phyloP scores from a whole-genome alignment of 768 basidiomycete species.

The Chalciporus pseudorubinellus region DNA sequence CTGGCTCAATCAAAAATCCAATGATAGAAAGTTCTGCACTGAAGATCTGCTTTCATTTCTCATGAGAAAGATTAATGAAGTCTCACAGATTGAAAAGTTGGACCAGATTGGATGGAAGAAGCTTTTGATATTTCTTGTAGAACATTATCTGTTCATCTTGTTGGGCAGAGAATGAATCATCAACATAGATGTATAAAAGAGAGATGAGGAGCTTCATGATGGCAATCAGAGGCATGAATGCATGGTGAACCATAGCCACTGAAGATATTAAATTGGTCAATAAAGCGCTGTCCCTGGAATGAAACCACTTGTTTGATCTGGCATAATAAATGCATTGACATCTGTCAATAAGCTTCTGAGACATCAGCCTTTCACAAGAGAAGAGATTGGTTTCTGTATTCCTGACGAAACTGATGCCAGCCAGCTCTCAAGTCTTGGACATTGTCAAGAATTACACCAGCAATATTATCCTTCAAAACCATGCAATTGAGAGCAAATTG shows the following conservation, averaged over 20 bases:
- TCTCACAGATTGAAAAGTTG: no score
- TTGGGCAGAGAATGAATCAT: neutral
- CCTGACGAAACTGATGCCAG: conserved; percentile 19
- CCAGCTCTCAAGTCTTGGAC: no score
- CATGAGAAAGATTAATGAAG: no score
- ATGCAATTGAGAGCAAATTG: no score
- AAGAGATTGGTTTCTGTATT: no score
- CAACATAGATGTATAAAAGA: conserved; percentile 19
- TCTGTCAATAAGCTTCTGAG: no score
- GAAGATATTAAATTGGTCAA: conserved; percentile 28
- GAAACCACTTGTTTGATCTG: conserved; percentile 38
- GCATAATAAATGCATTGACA: conserved; percentile 37
- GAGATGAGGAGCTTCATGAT: conserved; percentile 15
- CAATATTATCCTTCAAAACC: no score
- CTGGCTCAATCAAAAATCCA: no score
- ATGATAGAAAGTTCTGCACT: no score
- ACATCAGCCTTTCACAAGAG: no score
- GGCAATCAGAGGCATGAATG: conserved; percentile 34
- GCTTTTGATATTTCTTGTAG: neutral
- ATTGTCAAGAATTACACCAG: no score
- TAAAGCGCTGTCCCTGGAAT: conserved; percentile 19
- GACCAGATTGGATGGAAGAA: neutral
- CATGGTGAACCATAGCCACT: conserved; percentile 23
- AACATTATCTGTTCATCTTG: neutral
- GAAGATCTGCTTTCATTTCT: no score